phyloP scores from a whole-genome alignment of 2,329 filamentous ascomycete genomes.

The Penicillium concentricum region DNA sequence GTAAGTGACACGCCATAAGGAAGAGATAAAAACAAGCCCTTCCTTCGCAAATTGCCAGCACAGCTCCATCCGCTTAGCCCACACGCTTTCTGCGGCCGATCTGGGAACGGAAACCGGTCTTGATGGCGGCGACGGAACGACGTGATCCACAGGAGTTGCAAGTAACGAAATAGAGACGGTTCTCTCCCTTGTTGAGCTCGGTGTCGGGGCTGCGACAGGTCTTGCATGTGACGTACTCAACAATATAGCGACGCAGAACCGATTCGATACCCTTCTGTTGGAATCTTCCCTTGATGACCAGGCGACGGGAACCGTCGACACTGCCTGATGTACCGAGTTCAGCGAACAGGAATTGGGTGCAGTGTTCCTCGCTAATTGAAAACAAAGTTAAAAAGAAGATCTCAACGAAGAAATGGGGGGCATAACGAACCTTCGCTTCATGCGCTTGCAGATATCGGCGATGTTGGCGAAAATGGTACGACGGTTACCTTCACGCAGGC shows the following conservation, averaged over 20 bases:
- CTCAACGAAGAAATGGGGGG: background rate
- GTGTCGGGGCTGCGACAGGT: constrained; percentile 94
- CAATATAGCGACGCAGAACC: constrained; percentile 66
- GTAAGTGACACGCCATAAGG: constrained; percentile 24
- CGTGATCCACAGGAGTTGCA: constrained; percentile 85
- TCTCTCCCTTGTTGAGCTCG: constrained; percentile 97
- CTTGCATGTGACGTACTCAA: constrained; percentile 99
- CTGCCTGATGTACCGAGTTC: constrained; percentile 97
- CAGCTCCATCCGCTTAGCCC: constrained; percentile 56
- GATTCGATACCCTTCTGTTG: constrained; percentile 99
- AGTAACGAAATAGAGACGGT: constrained; percentile 97
- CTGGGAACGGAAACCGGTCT: constrained; percentile 99
- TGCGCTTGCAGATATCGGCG: constrained; percentile 96
- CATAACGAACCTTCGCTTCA: constrained; percentile 68
- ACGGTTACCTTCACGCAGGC: constrained; percentile 99
- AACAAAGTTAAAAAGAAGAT: background rate
- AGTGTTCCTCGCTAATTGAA: constrained; percentile 79
- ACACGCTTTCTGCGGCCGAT: constrained; percentile 98
- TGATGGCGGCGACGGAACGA: constrained; percentile 94
- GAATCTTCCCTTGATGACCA: constrained; percentile 99
- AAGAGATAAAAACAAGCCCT: constrained; percentile 21
- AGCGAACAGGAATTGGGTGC: constrained; percentile 94
- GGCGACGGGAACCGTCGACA: constrained; percentile 84
- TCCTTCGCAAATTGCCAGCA: constrained; percentile 14
- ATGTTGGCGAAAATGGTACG: constrained; percentile 99